phyloP scores from a whole-genome alignment of 441 rosid genomes.

The Bruguiera hainesii region DNA sequence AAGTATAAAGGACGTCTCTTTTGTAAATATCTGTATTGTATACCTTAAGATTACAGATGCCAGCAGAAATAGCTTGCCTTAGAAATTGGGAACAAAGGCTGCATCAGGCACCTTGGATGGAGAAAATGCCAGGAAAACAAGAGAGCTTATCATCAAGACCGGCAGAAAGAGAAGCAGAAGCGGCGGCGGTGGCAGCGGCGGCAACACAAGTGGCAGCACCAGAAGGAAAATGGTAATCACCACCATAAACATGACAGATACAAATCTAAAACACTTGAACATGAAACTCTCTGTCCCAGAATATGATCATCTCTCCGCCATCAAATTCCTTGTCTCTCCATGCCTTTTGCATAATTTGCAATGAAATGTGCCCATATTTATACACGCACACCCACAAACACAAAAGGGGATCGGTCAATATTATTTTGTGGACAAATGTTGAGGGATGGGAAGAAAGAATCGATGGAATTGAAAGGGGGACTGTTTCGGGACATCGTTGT shows the following conservation, averaged over 20 bases:
- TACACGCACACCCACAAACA: no score
- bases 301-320: background rate
- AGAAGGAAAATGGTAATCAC: slow-evolving; percentile 27
- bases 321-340: no score
- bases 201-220: slow-evolving; percentile 39
- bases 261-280: slow-evolving; percentile 9
- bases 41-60: no score
- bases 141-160: slow-evolving; percentile 33
- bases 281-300: slow-evolving; percentile 16
- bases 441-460: background rate
- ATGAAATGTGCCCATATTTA: no score
- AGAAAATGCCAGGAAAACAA: slow-evolving; percentile 35
- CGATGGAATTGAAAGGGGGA: background rate
- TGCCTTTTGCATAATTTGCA: no score
- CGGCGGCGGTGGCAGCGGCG: slow-evolving; percentile 44
- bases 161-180: slow-evolving; percentile 35
- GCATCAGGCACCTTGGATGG: slow-evolving; percentile 18
- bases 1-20: no score
- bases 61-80: no score
- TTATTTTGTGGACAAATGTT: background rate
- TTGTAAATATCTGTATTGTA: no score
- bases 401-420: background rate
- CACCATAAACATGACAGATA: slow-evolving; percentile 24
- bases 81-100: background rate
- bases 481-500: background rate